A percentile compares a stretch with the other conserved stretches of the same genome.
phyloP scores from a whole-genome alignment of 805 yeast genomes.

The Wickerhamomyces strasburgensis region DNA sequence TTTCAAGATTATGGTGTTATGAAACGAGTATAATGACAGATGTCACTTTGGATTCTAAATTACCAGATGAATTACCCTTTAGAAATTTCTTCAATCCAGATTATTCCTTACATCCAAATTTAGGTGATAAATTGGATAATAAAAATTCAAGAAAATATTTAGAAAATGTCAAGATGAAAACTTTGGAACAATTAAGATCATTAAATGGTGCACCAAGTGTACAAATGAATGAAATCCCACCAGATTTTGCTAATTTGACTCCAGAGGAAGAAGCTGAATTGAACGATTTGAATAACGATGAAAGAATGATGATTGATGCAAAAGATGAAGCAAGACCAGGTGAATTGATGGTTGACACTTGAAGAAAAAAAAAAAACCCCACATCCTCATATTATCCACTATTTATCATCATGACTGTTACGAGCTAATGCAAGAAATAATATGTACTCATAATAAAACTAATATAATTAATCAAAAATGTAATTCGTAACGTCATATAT shows the following conservation, averaged over 20 bases:
- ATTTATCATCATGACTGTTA: too few relatives aligned
- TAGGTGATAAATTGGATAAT: slow-evolving; percentile 79
- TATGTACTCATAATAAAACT: too few relatives aligned
- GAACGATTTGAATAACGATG: slow-evolving; percentile 31
- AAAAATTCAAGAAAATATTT: slow-evolving; percentile 78
- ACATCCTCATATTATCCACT: too few relatives aligned
- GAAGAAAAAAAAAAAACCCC: too few relatives aligned
- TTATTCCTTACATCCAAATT: slow-evolving; percentile 76
- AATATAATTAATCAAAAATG: too few relatives aligned
- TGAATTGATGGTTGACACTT: slow-evolving; percentile 24
- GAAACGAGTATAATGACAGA: slow-evolving; percentile 82
- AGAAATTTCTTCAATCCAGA: slow-evolving; percentile 73
- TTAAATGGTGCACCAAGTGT: slow-evolving; percentile 93
- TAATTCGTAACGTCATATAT: too few relatives aligned
- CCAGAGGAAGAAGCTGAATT: slow-evolving; percentile 38
- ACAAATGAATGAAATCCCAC: slow-evolving; percentile 86
- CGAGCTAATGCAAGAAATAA: too few relatives aligned
- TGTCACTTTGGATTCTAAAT: slow-evolving; percentile 52
- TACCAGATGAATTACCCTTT: slow-evolving; percentile 53
- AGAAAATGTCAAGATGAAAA: slow-evolving; percentile 69
- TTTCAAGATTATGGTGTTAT: slow-evolving; percentile 90
- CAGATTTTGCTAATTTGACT: slow-evolving; percentile 34
- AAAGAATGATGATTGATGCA: slow-evolving; percentile 28
- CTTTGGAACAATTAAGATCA: slow-evolving; percentile 75
- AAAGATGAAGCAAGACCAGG: slow-evolving; percentile 35